Conservation (phyloP, 352 stramenopile genomes). For the Blastocystis sp. region DNA sequence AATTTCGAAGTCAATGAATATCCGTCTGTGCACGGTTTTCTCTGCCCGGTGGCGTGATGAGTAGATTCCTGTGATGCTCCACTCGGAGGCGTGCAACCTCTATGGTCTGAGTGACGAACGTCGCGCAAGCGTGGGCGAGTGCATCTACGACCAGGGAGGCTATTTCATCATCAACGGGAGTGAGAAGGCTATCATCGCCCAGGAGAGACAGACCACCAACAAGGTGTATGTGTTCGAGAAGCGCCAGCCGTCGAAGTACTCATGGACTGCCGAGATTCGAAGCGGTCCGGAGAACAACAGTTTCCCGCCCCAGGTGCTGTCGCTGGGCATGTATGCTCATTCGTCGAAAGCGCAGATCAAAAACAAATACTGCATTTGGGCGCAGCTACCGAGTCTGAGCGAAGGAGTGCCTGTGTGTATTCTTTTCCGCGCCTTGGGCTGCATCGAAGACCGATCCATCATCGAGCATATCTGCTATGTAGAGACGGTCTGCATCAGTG, state of each 20-base stretch:
- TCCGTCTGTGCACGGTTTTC: background rate
- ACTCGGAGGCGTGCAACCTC: conserved; percentile 81
- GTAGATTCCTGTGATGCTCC: conserved; percentile 83
- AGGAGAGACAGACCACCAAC: conserved; percentile 99
- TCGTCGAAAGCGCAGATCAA: conserved; percentile 35
- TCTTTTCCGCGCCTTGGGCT: conserved; percentile 95
- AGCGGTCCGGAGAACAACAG: conserved; percentile 14
- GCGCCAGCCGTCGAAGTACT: conserved; percentile 89
- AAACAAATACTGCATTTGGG: conserved; percentile 59
- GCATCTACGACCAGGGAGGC: conserved; percentile 98
- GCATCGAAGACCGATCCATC: conserved; percentile 90
- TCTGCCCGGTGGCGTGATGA: background rate
- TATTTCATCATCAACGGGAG: conserved; percentile 99
- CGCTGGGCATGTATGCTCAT: conserved; percentile 39
- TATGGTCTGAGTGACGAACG: conserved; percentile 84
- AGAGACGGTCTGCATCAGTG: background rate
- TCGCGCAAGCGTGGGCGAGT: conserved; percentile 89
- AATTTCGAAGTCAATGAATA: conserved; percentile 22
- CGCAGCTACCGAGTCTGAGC: background rate
- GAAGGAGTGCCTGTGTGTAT: conserved; percentile 85
- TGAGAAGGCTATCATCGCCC: conserved; percentile 96
- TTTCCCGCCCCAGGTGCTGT: background rate
- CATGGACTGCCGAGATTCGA: conserved; percentile 69
- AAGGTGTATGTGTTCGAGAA: conserved; percentile 99
- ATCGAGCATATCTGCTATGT: conserved; percentile 94